Evolutionary conservation across 1,284 basidiomycete species (phyloP).

Genomic region (Tylopilus sp.): DNA sequence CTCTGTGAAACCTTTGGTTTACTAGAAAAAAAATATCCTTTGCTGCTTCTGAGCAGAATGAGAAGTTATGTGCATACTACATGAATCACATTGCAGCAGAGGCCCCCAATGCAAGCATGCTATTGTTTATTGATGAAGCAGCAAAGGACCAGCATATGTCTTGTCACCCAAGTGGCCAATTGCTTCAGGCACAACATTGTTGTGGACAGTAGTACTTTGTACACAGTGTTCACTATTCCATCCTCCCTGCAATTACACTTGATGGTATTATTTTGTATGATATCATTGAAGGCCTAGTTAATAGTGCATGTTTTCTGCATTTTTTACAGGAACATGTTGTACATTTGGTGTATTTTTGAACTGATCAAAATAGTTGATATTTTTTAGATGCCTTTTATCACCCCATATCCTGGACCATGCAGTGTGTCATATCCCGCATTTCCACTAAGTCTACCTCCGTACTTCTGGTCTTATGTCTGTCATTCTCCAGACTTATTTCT

Average conservation of each 20-base stretch:
- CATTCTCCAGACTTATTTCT: too few relatives aligned
- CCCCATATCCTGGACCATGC: conserved; percentile 1
- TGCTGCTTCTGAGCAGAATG: too few relatives aligned
- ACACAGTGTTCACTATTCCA: neutral
- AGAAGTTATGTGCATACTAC: too few relatives aligned
- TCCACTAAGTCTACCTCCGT: too few relatives aligned
- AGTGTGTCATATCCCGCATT: too few relatives aligned
- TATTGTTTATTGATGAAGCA: too few relatives aligned
- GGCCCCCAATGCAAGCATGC: too few relatives aligned
- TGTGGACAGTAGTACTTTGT: neutral
- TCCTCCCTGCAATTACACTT: conserved; percentile 34
- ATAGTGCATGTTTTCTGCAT: neutral
- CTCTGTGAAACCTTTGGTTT: too few relatives aligned
- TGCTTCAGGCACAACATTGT: neutral
- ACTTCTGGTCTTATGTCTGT: too few relatives aligned
- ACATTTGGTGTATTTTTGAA: neutral
- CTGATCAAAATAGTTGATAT: neutral
- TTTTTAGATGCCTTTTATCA: conserved; percentile 10
- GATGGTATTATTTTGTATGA: conserved; percentile 42
- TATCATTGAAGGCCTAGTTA: conserved; percentile 31
- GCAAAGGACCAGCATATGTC: too few relatives aligned
- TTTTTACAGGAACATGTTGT: conserved; percentile 17
- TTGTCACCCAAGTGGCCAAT: neutral
- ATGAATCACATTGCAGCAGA: too few relatives aligned
- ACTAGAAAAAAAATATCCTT: too few relatives aligned